Evolutionary conservation across 768 basidiomycete species (phyloP), one percentile per base, ranked within the genome.

Genomic region (Amanita subjunquillea): DNA sequence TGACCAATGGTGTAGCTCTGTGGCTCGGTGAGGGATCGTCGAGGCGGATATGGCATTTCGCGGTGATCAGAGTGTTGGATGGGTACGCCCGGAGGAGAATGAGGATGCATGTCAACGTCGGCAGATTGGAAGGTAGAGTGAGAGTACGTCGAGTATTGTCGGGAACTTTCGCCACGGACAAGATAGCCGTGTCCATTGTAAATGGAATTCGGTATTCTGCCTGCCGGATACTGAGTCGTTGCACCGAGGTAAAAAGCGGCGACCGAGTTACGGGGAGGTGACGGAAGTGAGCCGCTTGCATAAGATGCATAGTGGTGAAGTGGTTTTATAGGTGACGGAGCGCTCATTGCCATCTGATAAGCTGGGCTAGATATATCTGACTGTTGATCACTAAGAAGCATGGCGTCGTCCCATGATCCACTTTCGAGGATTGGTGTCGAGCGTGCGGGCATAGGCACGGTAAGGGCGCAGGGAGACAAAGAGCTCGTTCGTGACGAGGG

Each of bases 401-500:
- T 69, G 2, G 73, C 66, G 30, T 83, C 76, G 41, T 79, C 74
- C 84, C 84, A 85, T 50, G 69, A 64, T 47, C 67, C 60, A 44
- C 69, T 65, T 57, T 79, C 78, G 48, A 77, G 73, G 50, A 76
- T 74, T 43, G 71, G 73, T 60, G 75, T 66, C 32, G 68, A 65
- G 25, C 71, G 72, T 37, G 75, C 70, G 23, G 79, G 69, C 59
- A 76, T 68, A 1, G 77, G 71, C 47, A 75, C 72, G 3, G 79
- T 71, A 17, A 78, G 68, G 29, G 72, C 71, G 17, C 75, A 70
- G n/a, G 86, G 85, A 3, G 85, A 85, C 36, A 74, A 65, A 15
- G 85, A 86, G 58, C 81, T 80, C 17, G 74, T 73, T 52, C 82
- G 73, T 32, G 82, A 78, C 3, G 63, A 63, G 3, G 77, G 72